Base-by-base conservation (phyloP, 2,329 filamentous ascomycete species). In the Penicillium palitans region DNA sequence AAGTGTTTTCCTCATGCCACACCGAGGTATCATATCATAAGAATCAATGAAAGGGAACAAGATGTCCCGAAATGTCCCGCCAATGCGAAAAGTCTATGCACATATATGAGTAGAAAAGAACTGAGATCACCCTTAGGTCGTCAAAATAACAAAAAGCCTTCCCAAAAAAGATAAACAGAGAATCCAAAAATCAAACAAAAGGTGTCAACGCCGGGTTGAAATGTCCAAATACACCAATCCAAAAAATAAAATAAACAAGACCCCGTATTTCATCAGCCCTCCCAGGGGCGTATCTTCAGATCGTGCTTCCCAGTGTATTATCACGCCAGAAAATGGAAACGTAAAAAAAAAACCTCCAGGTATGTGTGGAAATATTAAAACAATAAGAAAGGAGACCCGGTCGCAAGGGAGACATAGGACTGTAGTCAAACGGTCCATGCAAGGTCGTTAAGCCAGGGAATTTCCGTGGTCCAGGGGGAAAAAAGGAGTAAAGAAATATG, bases 11-110 rank as follows among this genome's bases (percentile, higher is more conserved):
- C 51, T 63, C 37, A 29, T 52, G 21, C 49, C 49, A 52, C 49
- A 27, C 40, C 29, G 51, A 61, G 65, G 64, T 67, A 67, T 67
- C 65, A 64, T 67, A 63, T 66, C 62, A 51, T 63, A 59, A 64
- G 62, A 53, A 47, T 45, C 59, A 53, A 59, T 19, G 19, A 47
- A 60, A 55, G 47, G 35, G 40, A 55, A 57, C 52, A 55, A 61
- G n/a, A 24, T 19, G 44, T 40, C 57, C 50, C 35, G 46, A 19
- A 37, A 61, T 50, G 19, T 52, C 42, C 55, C 42, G 49, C 63
- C 54, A 59, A 57, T 64, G 62, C 64, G 62, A 53, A 64, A 54
- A 61, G 58, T 50, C 48, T 53, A 55, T 55, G 47, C 52, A 60
- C 49, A 57, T 25, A 49, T 33, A 49, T 33, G 15, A 49, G 33